Base-by-base conservation (phyloP, 2,329 filamentous ascomycete genomes). In the Fusarium oxysporum region DNA sequence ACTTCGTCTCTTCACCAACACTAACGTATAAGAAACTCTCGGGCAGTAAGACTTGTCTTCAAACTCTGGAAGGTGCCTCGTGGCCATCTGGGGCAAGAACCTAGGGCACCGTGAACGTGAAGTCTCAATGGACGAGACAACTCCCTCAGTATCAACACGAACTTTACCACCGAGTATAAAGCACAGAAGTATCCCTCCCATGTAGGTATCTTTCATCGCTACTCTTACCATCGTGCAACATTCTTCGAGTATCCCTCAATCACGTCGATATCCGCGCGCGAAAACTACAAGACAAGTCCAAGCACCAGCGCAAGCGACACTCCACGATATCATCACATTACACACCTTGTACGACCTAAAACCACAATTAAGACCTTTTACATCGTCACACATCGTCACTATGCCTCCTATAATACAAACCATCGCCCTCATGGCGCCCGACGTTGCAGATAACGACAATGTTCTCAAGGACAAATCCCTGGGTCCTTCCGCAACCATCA, bases 401-500 rank as follows among this genome's bases (percentile, higher is more conserved):
- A 13, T 30, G 11, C 12, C 32, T 17, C 8, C 33, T 6, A n/a
- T 65, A 5, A 10, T 70, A 32, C 40, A 48, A 45, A 28, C 51
- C 17, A 19, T 65, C 16, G 28, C 25, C 38, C 21, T 64, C 9
- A 35, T 68, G 38, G 44, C 63, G 13, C 61, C 57, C 30, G 33
- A 54, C 28, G 8, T 23, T 7, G 23, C 4, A 23, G 56, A 38
- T 6, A 43, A 41, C 25, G 32, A 59, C 33, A 56, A 72, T 8
- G 67, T 58, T 44, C 66, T 74, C 38, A 60, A 67, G 19, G 65
- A 62, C 57, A 17, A 33, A 21, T 38, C 58, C 2, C 63, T 68
- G 10, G 50, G 66, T 28, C 70, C 57, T 0, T 33, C 60, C 9
- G 71, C 70, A 12, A 62, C 63, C 9, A 33, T 78, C 56, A 71